Evolutionary conservation across 176 grass and related monocot genomes (phyloP).

Genomic region (Carex myosuroides): DNA sequence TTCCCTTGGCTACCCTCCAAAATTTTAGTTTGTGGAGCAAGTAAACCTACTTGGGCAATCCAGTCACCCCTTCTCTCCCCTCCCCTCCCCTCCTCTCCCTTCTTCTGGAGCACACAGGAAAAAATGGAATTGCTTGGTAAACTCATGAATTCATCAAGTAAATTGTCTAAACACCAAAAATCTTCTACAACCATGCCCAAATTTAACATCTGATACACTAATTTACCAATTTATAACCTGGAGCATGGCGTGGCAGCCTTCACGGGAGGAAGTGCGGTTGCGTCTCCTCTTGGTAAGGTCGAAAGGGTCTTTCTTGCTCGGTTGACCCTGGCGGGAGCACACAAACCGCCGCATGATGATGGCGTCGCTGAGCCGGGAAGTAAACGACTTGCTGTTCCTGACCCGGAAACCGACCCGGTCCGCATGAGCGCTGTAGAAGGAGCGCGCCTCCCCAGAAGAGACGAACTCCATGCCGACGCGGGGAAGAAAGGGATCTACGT

Average conservation of each 20-base stretch:
- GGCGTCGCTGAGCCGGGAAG: slow-evolving; percentile 45
- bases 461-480: slow-evolving; percentile 41
- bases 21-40: too few relatives aligned
- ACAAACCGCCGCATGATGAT: slow-evolving; percentile 70
- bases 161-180: not conserved
- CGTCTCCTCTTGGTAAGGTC: slow-evolving; percentile 57
- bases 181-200: not conserved
- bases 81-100: too few relatives aligned
- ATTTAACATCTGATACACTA: not conserved
- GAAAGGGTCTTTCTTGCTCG: slow-evolving; percentile 48
- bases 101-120: not conserved
- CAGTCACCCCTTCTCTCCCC: too few relatives aligned
- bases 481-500: not conserved
- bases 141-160: not conserved
- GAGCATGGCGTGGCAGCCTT: slow-evolving; percentile 54
- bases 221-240: slow-evolving; percentile 16
- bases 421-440: slow-evolving; percentile 45
- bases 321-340: slow-evolving; percentile 50
- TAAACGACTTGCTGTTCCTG: slow-evolving; percentile 62
- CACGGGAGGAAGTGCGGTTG: slow-evolving; percentile 47
- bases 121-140: not conserved
- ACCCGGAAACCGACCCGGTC: slow-evolving; percentile 42
- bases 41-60: too few relatives aligned
- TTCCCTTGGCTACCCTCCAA: too few relatives aligned
- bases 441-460: slow-evolving; percentile 30